phyloP scores from a whole-genome alignment of 805 yeast species.

The Saccharomyces eubayanus region DNA sequence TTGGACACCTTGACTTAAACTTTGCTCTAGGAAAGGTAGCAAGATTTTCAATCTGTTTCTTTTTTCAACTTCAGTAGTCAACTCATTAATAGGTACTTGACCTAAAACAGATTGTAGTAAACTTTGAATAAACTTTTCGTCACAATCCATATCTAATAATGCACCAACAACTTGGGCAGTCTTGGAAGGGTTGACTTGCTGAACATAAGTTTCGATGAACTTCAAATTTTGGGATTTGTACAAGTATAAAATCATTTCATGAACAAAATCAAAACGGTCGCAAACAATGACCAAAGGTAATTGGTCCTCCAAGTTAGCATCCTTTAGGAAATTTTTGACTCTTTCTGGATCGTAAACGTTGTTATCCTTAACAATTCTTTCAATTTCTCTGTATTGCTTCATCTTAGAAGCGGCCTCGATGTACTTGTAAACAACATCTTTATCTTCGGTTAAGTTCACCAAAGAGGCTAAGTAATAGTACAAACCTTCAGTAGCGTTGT shows the following conservation, averaged over 20 bases:
- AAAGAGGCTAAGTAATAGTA: slow-evolving; percentile 89
- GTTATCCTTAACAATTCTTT: slow-evolving; percentile 90
- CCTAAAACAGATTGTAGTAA: slow-evolving; percentile 81
- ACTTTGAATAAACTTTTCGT: slow-evolving; percentile 75
- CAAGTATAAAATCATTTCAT: slow-evolving; percentile 84
- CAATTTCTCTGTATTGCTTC: slow-evolving; percentile 89
- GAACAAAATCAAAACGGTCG: slow-evolving; percentile 84
- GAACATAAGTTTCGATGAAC: slow-evolving; percentile 95
- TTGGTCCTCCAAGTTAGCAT: slow-evolving; percentile 88
- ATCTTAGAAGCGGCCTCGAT: slow-evolving; percentile 88
- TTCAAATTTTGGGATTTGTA: slow-evolving; percentile 94
- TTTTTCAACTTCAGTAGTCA: slow-evolving; percentile 92
- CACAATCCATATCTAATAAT: slow-evolving; percentile 93
- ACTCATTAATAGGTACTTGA: slow-evolving; percentile 83
- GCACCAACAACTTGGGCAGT: slow-evolving; percentile 97
- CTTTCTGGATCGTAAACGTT: slow-evolving; percentile 92
- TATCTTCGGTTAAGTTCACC: slow-evolving; percentile 87
- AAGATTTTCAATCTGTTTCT: slow-evolving; percentile 87
- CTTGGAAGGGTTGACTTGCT: slow-evolving; percentile 91
- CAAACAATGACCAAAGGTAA: slow-evolving; percentile 93
- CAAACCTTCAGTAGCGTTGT: slow-evolving; percentile 84
- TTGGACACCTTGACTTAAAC: slow-evolving; percentile 71
- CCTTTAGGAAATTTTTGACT: slow-evolving; percentile 94
- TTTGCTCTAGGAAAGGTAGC: slow-evolving; percentile 86
- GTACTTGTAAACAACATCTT: slow-evolving; percentile 92